A percentile compares a stretch with the other conserved stretches of the same genome.
These are phyloP conservation scores for Phtheirospermum japonicum DNA, from an alignment of 257 asterid species.

Conservation along the genomic window DNA sequence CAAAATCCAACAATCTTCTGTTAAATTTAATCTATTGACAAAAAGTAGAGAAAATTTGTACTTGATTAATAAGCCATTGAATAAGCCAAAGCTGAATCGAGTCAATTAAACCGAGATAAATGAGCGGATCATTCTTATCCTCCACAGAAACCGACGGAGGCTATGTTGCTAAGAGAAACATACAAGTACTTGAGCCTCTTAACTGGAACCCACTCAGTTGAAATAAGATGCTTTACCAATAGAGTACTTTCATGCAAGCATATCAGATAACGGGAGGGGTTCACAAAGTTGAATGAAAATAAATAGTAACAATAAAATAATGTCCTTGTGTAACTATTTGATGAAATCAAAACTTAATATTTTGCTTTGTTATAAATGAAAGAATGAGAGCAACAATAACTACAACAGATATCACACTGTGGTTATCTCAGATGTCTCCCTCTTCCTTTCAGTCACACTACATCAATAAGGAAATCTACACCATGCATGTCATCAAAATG, in stretches of 20 bases:
- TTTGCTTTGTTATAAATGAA: constrained; percentile 51
- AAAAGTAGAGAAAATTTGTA: no score
- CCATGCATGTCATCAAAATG: constrained; percentile 23
- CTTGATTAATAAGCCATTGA: no score
- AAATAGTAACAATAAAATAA: constrained; percentile 9
- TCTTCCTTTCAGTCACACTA: constrained; percentile 61
- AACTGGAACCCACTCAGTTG: no score
- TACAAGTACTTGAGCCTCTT: no score
- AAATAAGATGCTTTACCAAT: no score
- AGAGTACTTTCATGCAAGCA: constrained; percentile 62
- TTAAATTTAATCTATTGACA: no score
- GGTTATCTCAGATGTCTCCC: constrained; percentile 48
- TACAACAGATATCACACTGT: constrained; percentile 48
- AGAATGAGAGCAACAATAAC: constrained; percentile 72
- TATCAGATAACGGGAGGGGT: constrained; percentile 18
- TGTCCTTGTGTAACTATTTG: constrained; percentile 10
- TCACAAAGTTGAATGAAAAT: constrained; percentile 18
- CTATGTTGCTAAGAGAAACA: no score
- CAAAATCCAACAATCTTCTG: no score
- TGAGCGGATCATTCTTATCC: no score
- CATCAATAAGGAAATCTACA: constrained; percentile 41
- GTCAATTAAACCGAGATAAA: constrained; percentile 51
- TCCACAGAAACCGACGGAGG: no score
- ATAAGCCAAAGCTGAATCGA: no score
- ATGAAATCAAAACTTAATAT: constrained; percentile 52